These are phyloP conservation scores for Pseudogymnoascus sp. DNA, from an alignment of 2,329 filamentous ascomycete genomes.

Conservation along the genomic window DNA sequence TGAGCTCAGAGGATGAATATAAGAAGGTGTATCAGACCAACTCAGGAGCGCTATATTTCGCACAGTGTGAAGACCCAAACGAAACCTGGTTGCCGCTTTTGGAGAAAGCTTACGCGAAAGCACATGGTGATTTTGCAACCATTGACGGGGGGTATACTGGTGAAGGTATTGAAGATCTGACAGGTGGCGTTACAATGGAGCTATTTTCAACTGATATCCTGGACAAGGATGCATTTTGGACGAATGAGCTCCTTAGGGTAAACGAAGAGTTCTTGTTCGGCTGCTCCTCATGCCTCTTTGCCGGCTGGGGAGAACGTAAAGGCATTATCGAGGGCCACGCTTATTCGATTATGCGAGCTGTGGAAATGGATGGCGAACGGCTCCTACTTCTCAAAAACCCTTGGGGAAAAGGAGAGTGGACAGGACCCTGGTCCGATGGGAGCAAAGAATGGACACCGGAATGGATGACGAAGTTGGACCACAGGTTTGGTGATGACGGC, in stretches of 20 bases:
- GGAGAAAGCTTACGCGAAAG: conserved; percentile 79
- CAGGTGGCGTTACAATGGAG: conserved; percentile 61
- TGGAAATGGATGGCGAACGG: conserved; percentile 42
- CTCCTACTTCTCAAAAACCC: conserved; percentile 39
- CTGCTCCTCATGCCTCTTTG: conserved; percentile 56
- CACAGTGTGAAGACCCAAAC: conserved; percentile 63
- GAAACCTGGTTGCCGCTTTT: conserved; percentile 76
- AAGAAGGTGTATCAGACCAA: conserved; percentile 62
- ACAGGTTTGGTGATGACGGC: conserved; percentile 52
- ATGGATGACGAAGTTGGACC: conserved; percentile 46
- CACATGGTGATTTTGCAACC: conserved; percentile 65
- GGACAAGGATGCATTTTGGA: conserved; percentile 76
- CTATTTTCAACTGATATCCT: conserved; percentile 62
- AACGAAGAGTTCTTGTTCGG: conserved; percentile 73
- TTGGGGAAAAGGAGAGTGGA: conserved; percentile 53
- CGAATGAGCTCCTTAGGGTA: conserved; percentile 60
- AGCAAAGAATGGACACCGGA: conserved; percentile 54
- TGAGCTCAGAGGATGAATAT: conserved; percentile 63
- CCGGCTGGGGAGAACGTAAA: conserved; percentile 49
- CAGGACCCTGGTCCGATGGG: conserved; percentile 49
- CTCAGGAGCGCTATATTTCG: conserved; percentile 70
- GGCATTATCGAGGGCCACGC: conserved; percentile 51
- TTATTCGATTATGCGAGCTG: conserved; percentile 52
- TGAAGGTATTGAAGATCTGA: conserved; percentile 50
- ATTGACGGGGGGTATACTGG: conserved; percentile 63